Evolutionary conservation across 306 rosid species (phyloP).

Genomic region (Inga laurina): DNA sequence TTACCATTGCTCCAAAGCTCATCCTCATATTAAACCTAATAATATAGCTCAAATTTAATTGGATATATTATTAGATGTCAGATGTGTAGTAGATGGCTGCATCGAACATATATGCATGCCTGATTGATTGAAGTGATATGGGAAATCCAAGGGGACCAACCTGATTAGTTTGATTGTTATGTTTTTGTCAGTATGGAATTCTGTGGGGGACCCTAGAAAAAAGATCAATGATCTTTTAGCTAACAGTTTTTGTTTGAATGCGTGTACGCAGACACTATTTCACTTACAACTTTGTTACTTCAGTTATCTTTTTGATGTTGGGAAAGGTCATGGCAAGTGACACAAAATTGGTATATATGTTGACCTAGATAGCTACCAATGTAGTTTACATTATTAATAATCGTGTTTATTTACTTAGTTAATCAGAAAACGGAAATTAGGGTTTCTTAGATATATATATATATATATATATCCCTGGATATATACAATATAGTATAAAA

Average conservation of each 20-base stretch:
- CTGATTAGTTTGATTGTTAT: neutral
- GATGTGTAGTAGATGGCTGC: neutral
- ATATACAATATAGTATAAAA: neutral
- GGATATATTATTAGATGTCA: neutral
- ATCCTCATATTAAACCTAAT: too few relatives aligned
- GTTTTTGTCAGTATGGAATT: neutral
- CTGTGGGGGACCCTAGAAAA: neutral
- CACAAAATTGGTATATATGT: neutral
- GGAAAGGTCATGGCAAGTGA: neutral
- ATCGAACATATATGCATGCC: neutral
- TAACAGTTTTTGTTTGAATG: neutral
- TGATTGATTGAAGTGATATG: neutral
- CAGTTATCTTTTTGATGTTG: neutral
- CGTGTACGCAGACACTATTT: neutral
- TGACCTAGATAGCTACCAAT: neutral
- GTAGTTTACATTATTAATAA: neutral
- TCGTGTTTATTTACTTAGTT: neutral
- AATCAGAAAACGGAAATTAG: neutral
- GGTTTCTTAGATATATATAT: neutral
- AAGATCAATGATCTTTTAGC: neutral
- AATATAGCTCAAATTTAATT: neutral
- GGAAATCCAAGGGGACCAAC: conserved; percentile 4
- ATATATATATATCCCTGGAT: neutral
- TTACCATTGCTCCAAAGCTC: too few relatives aligned
- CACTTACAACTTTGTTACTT: neutral